Evolutionary conservation across 2,329 filamentous ascomycete genomes (phyloP).

Genomic region (Aspergillus brasiliensis): DNA sequence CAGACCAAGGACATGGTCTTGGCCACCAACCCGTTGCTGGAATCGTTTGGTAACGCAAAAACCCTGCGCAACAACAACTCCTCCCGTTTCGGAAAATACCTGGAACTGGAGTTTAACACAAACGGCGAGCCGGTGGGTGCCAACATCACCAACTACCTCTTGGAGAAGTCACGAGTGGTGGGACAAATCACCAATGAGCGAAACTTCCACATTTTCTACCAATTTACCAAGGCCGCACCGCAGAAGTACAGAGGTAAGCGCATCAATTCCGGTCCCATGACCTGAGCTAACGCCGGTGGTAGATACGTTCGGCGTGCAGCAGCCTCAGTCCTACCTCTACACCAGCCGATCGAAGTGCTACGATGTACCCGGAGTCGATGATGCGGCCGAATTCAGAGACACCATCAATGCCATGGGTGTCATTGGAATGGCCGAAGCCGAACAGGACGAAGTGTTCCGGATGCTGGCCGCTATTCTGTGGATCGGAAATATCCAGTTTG

Average conservation of each 20-base stretch:
- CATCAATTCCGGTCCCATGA: background rate
- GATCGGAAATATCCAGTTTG: slow-evolving; percentile 91
- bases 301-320: slow-evolving; percentile 86
- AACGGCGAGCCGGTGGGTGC: slow-evolving; percentile 92
- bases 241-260: slow-evolving; percentile 68
- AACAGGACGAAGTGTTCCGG: slow-evolving; percentile 95
- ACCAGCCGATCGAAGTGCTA: slow-evolving; percentile 93
- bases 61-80: slow-evolving; percentile 98
- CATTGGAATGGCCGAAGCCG: slow-evolving; percentile 82
- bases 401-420: slow-evolving; percentile 93
- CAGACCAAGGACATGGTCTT: slow-evolving; percentile 99
- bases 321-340: slow-evolving; percentile 89
- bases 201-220: slow-evolving; percentile 99
- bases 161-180: slow-evolving; percentile 93
- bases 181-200: slow-evolving; percentile 94
- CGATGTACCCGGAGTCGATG: slow-evolving; percentile 92
- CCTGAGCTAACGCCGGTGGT: slow-evolving; percentile 12
- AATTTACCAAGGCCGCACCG: slow-evolving; percentile 95
- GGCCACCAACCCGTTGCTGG: slow-evolving; percentile 93
- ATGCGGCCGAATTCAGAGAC: slow-evolving; percentile 83
- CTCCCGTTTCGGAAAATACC: slow-evolving; percentile 95
- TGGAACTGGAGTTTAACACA: slow-evolving; percentile 93
- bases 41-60: slow-evolving; percentile 98
- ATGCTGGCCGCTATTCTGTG: slow-evolving; percentile 90
- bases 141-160: slow-evolving; percentile 95